phyloP scores from a whole-genome alignment of 345 rosid genomes.

The Hibiscus tridactylites region DNA sequence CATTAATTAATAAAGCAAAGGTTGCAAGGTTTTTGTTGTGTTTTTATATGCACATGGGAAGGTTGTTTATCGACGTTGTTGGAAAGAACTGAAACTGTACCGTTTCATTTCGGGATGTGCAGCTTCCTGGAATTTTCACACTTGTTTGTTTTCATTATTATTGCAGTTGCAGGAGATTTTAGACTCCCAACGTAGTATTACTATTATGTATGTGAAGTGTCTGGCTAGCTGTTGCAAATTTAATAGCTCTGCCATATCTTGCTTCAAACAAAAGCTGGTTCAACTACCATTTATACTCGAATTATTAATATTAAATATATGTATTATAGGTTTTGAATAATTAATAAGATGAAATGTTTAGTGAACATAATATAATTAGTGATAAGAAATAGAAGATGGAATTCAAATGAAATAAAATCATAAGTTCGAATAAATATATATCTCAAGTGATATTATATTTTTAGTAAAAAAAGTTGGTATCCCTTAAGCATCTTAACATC shows the following conservation, averaged over 20 bases:
- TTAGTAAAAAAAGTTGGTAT: too few species aligned
- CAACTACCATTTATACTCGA: neutral
- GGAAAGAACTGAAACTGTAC: neutral
- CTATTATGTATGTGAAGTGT: neutral
- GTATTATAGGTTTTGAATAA: too few species aligned
- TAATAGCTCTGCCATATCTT: neutral
- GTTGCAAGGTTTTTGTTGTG: neutral
- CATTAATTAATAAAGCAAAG: neutral
- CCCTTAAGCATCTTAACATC: too few species aligned
- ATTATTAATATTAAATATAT: too few species aligned
- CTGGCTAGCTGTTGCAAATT: neutral
- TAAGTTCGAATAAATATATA: too few species aligned
- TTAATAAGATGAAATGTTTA: too few species aligned
- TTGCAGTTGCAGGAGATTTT: constrained; percentile 18
- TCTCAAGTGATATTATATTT: too few species aligned
- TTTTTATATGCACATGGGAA: neutral
- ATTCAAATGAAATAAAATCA: too few species aligned
- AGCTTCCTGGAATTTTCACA: constrained; percentile 52
- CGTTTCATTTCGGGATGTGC: neutral
- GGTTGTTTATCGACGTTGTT: neutral
- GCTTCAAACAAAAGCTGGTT: neutral
- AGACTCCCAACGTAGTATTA: constrained; percentile 19
- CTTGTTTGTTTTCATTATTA: constrained; percentile 18
- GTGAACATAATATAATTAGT: too few species aligned
- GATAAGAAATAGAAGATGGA: too few species aligned